Percentiles rank a stretch among this genome's conserved stretches.
These are phyloP conservation scores for Phalaenopsis hybrid DNA, from an alignment of 116 monocot species.

Conservation along the genomic window DNA sequence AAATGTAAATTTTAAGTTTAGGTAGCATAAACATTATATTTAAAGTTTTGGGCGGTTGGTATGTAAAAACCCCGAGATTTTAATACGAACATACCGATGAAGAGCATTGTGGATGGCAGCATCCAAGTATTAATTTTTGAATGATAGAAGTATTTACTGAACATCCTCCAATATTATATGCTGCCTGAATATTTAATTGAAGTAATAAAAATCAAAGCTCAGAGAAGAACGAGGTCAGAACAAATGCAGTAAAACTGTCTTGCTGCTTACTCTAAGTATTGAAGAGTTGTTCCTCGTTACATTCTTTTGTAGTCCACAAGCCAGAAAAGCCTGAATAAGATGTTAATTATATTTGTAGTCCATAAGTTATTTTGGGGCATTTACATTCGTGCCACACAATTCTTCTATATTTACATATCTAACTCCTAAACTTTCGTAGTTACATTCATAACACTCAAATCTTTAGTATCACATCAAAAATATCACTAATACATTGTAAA, in stretches of 20 bases:
- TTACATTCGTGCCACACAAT: too few species aligned
- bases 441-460: too few species aligned
- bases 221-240: not conserved
- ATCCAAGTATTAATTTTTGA: conserved; percentile 25
- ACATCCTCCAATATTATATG: conserved; percentile 33
- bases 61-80: too few species aligned
- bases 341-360: not conserved
- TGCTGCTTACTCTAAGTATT: conserved; percentile 38
- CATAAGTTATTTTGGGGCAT: not conserved
- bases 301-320: conserved; percentile 51
- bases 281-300: conserved; percentile 40
- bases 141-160: conserved; percentile 27
- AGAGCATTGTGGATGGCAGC: conserved; percentile 25
- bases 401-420: too few species aligned
- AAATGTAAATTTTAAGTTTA: too few species aligned
- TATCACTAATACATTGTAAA: too few species aligned
- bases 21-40: too few species aligned
- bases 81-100: conserved; percentile 16
- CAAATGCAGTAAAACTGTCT: too few species aligned
- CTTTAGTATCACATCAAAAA: too few species aligned
- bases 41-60: too few species aligned
- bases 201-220: not conserved
- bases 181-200: conserved; percentile 16
- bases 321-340: conserved; percentile 56
- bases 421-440: too few species aligned